Evolutionary conservation across 2,329 filamentous ascomycete species (phyloP).

Genomic region (Penicillium sp.): DNA sequence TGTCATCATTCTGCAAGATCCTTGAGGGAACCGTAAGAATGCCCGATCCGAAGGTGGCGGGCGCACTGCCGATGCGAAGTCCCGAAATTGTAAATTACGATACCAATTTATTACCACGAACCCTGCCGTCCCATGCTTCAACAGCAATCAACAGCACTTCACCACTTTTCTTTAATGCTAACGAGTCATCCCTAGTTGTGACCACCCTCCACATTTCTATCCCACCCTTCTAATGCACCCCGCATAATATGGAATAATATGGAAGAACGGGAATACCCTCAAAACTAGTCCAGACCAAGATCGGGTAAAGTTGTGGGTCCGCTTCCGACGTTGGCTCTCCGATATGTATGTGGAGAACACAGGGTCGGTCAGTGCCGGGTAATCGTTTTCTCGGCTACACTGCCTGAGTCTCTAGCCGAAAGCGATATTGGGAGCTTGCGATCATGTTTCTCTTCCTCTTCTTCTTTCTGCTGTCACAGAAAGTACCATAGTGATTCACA

Average conservation of each 20-base stretch:
- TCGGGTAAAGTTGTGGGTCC: conserved; percentile 15
- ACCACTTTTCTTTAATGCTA: neutral
- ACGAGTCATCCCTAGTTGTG: neutral
- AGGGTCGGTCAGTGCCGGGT: too few species aligned
- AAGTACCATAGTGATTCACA: conserved; percentile 13
- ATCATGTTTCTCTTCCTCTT: conserved; percentile 11
- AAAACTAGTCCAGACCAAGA: conserved; percentile 1
- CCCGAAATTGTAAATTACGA: conserved; percentile 3
- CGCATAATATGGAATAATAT: neutral
- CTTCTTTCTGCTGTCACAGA: conserved; percentile 19
- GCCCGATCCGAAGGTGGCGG: neutral
- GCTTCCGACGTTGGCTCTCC: conserved; percentile 17
- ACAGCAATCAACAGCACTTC: neutral
- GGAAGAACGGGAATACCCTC: neutral
- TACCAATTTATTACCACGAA: neutral
- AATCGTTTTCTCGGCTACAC: conserved; percentile 28
- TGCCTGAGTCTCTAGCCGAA: conserved; percentile 23
- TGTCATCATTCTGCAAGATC: neutral
- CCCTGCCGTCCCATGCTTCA: neutral
- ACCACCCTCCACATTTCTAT: neutral
- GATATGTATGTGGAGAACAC: conserved; percentile 8
- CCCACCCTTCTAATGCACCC: neutral
- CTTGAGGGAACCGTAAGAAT: neutral
- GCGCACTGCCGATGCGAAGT: conserved; percentile 2
- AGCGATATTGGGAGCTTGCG: conserved; percentile 14